Evolutionary conservation across 2,329 filamentous ascomycete genomes (phyloP).

Genomic region (Colletotrichum filicis): DNA sequence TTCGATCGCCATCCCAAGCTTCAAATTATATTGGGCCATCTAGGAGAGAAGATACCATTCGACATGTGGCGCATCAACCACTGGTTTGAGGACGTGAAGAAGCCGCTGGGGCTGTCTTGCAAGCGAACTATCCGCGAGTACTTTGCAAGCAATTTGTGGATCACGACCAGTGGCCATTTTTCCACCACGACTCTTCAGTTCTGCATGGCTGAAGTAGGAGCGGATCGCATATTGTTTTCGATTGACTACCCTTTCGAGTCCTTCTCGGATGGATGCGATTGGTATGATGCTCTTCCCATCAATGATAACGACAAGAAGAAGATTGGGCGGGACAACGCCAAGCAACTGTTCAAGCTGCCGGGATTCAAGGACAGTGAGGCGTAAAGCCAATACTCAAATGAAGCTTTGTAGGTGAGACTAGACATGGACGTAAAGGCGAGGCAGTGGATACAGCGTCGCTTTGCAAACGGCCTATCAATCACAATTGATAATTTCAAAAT

Average conservation of each 20-base stretch:
- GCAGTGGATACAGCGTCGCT: too few species aligned
- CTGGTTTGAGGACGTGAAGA: constrained; percentile 67
- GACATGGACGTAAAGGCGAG: too few species aligned
- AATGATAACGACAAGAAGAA: constrained; percentile 43
- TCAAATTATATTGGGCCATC: constrained; percentile 58
- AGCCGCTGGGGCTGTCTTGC: constrained; percentile 53
- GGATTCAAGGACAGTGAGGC: constrained; percentile 45
- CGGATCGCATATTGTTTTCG: constrained; percentile 61
- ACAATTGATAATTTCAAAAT: too few species aligned
- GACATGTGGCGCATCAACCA: constrained; percentile 62
- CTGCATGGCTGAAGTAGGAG: constrained; percentile 57
- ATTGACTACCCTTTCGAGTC: constrained; percentile 64
- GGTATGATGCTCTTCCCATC: constrained; percentile 51
- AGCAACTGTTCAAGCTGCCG: constrained; percentile 51
- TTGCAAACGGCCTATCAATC: too few species aligned
- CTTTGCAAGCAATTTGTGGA: constrained; percentile 65
- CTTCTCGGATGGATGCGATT: constrained; percentile 52
- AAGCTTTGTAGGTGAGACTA: too few species aligned
- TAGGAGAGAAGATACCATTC: constrained; percentile 61
- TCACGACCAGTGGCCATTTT: constrained; percentile 68
- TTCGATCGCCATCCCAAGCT: constrained; percentile 59
- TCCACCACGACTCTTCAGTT: constrained; percentile 63
- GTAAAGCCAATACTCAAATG: neutral
- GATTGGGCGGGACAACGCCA: constrained; percentile 55
- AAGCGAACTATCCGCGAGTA: constrained; percentile 64